Evolutionary conservation across 1,284 basidiomycete genomes (phyloP).

Genomic region (Pholiota adiposa): DNA sequence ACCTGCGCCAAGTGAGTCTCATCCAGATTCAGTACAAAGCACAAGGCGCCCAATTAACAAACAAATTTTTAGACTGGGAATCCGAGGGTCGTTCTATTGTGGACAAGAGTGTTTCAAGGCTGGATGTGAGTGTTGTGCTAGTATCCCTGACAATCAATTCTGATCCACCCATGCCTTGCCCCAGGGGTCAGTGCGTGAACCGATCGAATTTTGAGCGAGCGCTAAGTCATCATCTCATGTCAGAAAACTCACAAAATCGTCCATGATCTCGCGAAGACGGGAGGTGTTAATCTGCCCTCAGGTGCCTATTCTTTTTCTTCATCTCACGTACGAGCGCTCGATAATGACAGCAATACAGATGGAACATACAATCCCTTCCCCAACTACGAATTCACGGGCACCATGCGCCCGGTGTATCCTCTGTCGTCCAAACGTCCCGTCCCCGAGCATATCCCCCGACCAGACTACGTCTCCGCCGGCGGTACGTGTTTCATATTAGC

Average conservation of each 20-base stretch:
- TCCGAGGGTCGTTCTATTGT: slow-evolving; percentile 84
- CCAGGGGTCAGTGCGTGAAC: slow-evolving; percentile 23
- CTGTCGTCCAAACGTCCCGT: slow-evolving; percentile 70
- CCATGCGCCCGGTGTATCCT: slow-evolving; percentile 76
- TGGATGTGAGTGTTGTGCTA: slow-evolving; percentile 60
- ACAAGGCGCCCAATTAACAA: slow-evolving; percentile 6
- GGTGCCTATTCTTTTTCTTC: slow-evolving; percentile 15
- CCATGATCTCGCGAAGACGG: slow-evolving; percentile 64
- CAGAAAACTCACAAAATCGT: slow-evolving; percentile 82
- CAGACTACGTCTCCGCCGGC: slow-evolving; percentile 80
- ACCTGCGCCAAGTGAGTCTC: slow-evolving; percentile 75
- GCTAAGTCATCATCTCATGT: slow-evolving; percentile 12
- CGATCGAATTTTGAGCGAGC: slow-evolving; percentile 39
- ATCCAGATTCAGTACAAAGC: not conserved
- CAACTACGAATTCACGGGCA: slow-evolving; percentile 70
- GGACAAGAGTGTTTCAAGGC: slow-evolving; percentile 87
- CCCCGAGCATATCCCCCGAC: slow-evolving; percentile 76
- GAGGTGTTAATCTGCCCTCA: slow-evolving; percentile 25
- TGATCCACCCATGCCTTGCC: slow-evolving; percentile 12
- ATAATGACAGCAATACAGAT: slow-evolving; percentile 41
- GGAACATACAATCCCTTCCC: slow-evolving; percentile 79
- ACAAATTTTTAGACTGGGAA: slow-evolving; percentile 61
- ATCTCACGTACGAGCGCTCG: not conserved
- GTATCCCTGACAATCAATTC: slow-evolving; percentile 14
- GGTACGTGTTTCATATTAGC: slow-evolving; percentile 25